Evolutionary conservation across 805 yeast genomes (phyloP).

Genomic region (Ogataea nitratoaversa): DNA sequence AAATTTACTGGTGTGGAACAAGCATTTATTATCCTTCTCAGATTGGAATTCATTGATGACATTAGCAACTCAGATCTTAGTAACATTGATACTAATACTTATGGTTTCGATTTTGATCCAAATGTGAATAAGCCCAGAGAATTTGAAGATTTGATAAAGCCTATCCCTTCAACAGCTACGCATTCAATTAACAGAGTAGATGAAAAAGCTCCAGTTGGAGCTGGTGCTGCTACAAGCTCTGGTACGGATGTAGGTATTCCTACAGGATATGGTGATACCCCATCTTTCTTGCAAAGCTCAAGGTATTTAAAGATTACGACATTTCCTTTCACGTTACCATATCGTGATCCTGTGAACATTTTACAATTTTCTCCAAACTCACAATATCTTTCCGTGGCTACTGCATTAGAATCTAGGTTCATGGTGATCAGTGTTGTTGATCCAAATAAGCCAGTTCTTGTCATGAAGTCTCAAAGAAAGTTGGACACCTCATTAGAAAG

Average conservation of each 20-base stretch:
- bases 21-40: conserved; percentile 62
- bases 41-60: conserved; percentile 19
- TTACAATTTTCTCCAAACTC: conserved; percentile 72
- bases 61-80: neutral
- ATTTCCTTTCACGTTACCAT: conserved; percentile 64
- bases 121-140: conserved; percentile 6
- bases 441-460: conserved; percentile 58
- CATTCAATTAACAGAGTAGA: conserved; percentile 4
- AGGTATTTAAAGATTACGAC: conserved; percentile 18
- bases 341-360: conserved; percentile 77
- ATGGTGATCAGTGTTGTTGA: conserved; percentile 66
- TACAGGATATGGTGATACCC: neutral
- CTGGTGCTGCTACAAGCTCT: too few relatives aligned
- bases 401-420: conserved; percentile 74
- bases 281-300: neutral
- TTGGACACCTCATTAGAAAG: conserved; percentile 66
- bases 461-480: conserved; percentile 63
- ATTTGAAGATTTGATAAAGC: conserved; percentile 15
- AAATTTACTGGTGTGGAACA: conserved; percentile 64
- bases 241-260: too few relatives aligned
- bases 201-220: neutral
- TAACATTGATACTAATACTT: neutral
- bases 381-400: conserved; percentile 67
- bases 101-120: conserved; percentile 1
- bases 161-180: conserved; percentile 9